phyloP scores from a whole-genome alignment of 2,329 filamentous ascomycete species.

The Fusarium xyrophilum region DNA sequence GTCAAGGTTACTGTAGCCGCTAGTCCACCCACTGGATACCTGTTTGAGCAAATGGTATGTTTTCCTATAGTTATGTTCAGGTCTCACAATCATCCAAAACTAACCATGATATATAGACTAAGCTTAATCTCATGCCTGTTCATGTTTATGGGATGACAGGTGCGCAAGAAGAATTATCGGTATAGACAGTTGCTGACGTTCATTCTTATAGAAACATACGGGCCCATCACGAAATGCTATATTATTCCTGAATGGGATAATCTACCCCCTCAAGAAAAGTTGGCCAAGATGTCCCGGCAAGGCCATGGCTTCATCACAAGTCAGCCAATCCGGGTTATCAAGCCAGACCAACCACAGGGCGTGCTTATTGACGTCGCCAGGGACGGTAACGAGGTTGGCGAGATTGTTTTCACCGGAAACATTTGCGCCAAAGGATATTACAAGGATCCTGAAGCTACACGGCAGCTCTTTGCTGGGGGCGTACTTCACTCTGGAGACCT shows the following conservation, averaged over 20 bases:
- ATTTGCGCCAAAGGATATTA: slow-evolving; percentile 93
- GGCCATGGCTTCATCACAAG: slow-evolving; percentile 90
- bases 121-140: slow-evolving; percentile 84
- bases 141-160: slow-evolving; percentile 86
- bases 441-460: slow-evolving; percentile 85
- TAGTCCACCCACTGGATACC: slow-evolving; percentile 84
- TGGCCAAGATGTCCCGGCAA: slow-evolving; percentile 89
- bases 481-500: slow-evolving; percentile 89
- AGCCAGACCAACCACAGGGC: slow-evolving; percentile 74
- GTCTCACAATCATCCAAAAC: not conserved
- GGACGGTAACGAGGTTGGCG: slow-evolving; percentile 59
- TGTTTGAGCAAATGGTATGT: slow-evolving; percentile 89
- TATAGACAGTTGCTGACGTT: not conserved
- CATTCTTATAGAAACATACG: slow-evolving; percentile 74
- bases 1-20: slow-evolving; percentile 93
- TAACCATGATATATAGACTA: slow-evolving; percentile 42
- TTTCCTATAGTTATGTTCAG: not conserved
- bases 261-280: slow-evolving; percentile 77
- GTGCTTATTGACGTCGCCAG: slow-evolving; percentile 55
- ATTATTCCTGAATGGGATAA: slow-evolving; percentile 83
- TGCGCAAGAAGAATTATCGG: slow-evolving; percentile 12
- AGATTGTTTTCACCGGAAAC: slow-evolving; percentile 85
- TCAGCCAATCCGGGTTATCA: slow-evolving; percentile 81
- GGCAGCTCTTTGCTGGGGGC: slow-evolving; percentile 85
- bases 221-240: slow-evolving; percentile 94